Conservation (phyloP, 129 eudicot genomes). For the Chrysanthemum seticuspe region DNA sequence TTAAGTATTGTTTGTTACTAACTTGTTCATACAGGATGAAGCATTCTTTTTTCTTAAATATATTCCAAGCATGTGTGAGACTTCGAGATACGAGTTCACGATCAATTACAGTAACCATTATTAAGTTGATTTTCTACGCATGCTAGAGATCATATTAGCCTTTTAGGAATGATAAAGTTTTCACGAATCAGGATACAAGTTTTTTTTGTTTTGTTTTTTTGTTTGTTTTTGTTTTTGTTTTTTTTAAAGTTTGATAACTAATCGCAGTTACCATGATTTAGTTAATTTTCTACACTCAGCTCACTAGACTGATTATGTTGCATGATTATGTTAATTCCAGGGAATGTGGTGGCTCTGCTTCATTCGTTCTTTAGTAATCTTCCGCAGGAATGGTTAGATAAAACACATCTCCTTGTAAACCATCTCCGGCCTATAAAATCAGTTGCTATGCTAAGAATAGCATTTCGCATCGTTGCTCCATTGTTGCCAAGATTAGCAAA, state of each 20-base stretch:
- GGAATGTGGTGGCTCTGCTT: slow-evolving; percentile 86
- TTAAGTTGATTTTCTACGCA: neutral
- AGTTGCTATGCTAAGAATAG: slow-evolving; percentile 81
- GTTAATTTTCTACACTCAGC: neutral
- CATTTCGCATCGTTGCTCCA: slow-evolving; percentile 89
- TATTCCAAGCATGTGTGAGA: too few species aligned
- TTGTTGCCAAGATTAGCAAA: slow-evolving; percentile 88
- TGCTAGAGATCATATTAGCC: too few species aligned
- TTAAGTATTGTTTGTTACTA: too few species aligned
- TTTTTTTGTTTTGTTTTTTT: too few species aligned
- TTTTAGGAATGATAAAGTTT: too few species aligned
- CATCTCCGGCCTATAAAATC: slow-evolving; percentile 89
- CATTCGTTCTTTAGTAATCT: slow-evolving; percentile 88
- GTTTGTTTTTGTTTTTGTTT: too few species aligned
- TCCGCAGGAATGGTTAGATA: slow-evolving; percentile 96
- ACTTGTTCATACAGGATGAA: too few species aligned
- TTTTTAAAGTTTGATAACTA: too few species aligned
- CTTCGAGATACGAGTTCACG: too few species aligned
- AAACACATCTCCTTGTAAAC: slow-evolving; percentile 82
- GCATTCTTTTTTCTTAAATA: too few species aligned
- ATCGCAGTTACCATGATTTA: too few species aligned
- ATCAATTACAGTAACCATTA: neutral
- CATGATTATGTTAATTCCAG: slow-evolving; percentile 35
- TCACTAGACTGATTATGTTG: slow-evolving; percentile 11
- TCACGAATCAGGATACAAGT: too few species aligned